Evolutionary conservation across 106 monocot species (phyloP), one percentile per base, ranked within the genome.

Genomic region (Dendrobium catenatum): DNA sequence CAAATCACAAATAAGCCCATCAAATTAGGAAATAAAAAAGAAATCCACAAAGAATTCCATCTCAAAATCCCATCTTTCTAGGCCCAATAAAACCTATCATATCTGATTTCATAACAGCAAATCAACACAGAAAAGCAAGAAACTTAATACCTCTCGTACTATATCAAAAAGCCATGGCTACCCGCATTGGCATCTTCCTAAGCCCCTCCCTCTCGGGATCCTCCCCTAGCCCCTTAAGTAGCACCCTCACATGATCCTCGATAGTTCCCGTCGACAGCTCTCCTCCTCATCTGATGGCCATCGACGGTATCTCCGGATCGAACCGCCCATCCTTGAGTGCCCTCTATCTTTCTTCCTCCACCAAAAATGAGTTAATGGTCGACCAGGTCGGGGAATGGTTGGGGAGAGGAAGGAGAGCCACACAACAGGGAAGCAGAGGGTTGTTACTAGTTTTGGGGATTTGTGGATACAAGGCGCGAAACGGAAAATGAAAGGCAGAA

Each of bases 121-220:
- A 37, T 2, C 31, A 72, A 33, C 37, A 74, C 4, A 77, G 48
- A 54, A 11, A 77, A 29, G 11, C 9, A 10, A 27, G 54, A 54
- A 54, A 16, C 8, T 41, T 2, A 11, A 61, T 61, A 91, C 91
- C 91, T 83, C 78, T 82, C 37, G 91, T 91, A 22, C 86, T 88
- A 1, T 85, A 82, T 8, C 61, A 51, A 72, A 91, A 77, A 68
- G 88, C 91, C 83, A 83, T 91, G 83, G 91, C 91, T 29, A 91
- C 91, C 17, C 88, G 86, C 20, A 85, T 79, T 6, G 91, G 91
- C 29, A 88, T 91, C 80, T 83, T 88, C 85, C 79, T 91, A 72
- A 91, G 78, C 29, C 91, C 91, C 22, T 91, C 91, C 74, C 91
- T 80, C 18, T 80, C 80, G 20, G 46, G 73, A 68, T 88, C 91